These are phyloP conservation scores for Zangia roseola DNA, from an alignment of 768 basidiomycete genomes.

Conservation along the genomic window DNA sequence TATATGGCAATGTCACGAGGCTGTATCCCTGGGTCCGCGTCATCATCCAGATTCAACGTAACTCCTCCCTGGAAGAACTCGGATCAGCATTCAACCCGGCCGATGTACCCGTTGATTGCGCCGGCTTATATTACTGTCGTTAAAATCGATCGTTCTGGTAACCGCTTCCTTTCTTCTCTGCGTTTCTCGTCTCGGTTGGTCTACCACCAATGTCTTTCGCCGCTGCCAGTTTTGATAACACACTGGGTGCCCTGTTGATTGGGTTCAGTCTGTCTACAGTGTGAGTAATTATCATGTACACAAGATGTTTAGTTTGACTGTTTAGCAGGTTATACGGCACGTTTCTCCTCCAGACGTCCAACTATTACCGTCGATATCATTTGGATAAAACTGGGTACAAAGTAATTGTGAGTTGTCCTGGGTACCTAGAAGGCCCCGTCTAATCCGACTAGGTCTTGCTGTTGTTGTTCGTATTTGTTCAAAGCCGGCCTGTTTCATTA, in stretches of 20 bases:
- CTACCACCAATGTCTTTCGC: conserved; percentile 14
- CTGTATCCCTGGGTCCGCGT: too few species aligned
- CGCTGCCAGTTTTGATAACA: conserved; percentile 37
- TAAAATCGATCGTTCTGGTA: conserved; percentile 1
- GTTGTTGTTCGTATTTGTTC: conserved; percentile 30
- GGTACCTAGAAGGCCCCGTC: neutral
- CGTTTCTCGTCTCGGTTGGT: neutral
- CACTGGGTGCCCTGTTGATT: conserved; percentile 59
- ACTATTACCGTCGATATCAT: conserved; percentile 55
- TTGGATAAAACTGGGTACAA: conserved; percentile 53
- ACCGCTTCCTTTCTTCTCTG: neutral
- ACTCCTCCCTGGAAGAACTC: too few species aligned
- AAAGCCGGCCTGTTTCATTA: neutral
- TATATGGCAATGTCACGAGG: too few species aligned
- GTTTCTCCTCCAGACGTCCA: conserved; percentile 50
- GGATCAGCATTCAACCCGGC: too few species aligned
- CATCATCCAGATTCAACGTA: too few species aligned
- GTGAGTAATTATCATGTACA: conserved; percentile 17
- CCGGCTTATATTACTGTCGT: conserved; percentile 11
- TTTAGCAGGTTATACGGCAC: conserved; percentile 48
- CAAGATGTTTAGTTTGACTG: conserved; percentile 18
- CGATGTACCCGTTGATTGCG: neutral
- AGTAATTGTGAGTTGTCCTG: conserved; percentile 41
- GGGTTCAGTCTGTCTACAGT: conserved; percentile 53
- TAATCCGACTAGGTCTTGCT: conserved; percentile 27